phyloP scores from a whole-genome alignment of 371 early-diverging fungal species.

The Apophysomyces variabilis region DNA sequence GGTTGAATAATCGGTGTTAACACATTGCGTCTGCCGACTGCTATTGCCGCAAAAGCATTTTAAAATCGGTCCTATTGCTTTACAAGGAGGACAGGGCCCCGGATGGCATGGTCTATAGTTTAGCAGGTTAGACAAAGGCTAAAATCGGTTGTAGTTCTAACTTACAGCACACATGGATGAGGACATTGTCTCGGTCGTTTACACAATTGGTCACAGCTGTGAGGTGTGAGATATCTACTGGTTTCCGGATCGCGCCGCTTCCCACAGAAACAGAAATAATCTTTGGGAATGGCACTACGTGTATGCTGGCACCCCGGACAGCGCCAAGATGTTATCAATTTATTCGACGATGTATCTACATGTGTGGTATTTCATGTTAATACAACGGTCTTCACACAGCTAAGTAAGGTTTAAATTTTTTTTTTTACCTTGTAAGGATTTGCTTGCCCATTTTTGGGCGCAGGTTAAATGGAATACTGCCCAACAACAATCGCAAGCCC shows the following conservation, averaged over 20 bases:
- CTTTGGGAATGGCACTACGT: slow-evolving; percentile 66
- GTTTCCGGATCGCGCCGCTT: slow-evolving; percentile 74
- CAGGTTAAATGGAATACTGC: slow-evolving; percentile 88
- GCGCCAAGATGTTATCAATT: slow-evolving; percentile 68
- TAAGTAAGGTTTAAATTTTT: not conserved
- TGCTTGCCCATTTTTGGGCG: slow-evolving; percentile 75
- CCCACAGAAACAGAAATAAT: slow-evolving; percentile 89
- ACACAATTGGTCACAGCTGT: slow-evolving; percentile 84
- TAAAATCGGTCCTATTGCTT: slow-evolving; percentile 72
- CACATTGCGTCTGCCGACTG: slow-evolving; percentile 66
- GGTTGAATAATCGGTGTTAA: slow-evolving; percentile 66
- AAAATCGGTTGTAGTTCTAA: slow-evolving; percentile 1
- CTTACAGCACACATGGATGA: slow-evolving; percentile 71
- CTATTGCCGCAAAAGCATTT: slow-evolving; percentile 85
- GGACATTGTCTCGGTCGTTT: slow-evolving; percentile 65
- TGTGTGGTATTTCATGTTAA: no score
- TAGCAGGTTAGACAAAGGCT: not conserved
- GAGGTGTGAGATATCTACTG: slow-evolving; percentile 74
- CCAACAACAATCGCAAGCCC: slow-evolving; percentile 90
- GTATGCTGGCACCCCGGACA: slow-evolving; percentile 94
- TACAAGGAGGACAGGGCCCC: slow-evolving; percentile 93
- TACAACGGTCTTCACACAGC: not conserved
- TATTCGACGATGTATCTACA: slow-evolving; percentile 36
- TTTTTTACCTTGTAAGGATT: slow-evolving; percentile 60
- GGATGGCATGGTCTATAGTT: slow-evolving; percentile 82